Evolutionary conservation across 305 asterid species (phyloP).

Genomic region (Lippia alba): DNA sequence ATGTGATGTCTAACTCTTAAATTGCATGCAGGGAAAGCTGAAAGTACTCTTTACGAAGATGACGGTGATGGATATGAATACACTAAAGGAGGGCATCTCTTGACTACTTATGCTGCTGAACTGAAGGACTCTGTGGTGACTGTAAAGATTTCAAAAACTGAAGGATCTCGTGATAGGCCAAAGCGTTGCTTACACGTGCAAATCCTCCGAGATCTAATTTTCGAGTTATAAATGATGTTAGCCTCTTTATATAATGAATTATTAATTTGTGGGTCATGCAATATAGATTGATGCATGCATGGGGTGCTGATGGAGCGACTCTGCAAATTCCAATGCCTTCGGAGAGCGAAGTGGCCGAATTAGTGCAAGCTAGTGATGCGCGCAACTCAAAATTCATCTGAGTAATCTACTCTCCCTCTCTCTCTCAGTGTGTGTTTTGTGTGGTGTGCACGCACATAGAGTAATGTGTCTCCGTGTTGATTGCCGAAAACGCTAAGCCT

Average conservation of each 20-base stretch:
- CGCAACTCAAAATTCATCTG: constrained; percentile 56
- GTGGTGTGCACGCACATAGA: no score
- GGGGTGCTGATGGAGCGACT: constrained; percentile 84
- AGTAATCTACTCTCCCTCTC: constrained; percentile 44
- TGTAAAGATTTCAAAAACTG: constrained; percentile 70
- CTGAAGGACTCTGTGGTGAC: constrained; percentile 68
- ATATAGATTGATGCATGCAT: constrained; percentile 73
- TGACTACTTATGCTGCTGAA: constrained; percentile 89
- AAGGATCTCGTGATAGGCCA: constrained; percentile 89
- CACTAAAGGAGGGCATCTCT: constrained; percentile 64
- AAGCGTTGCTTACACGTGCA: constrained; percentile 78
- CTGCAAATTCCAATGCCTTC: constrained; percentile 74
- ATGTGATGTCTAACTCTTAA: constrained; percentile 29
- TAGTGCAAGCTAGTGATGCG: constrained; percentile 63
- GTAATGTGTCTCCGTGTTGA: constrained; percentile 27
- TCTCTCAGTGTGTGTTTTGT: no score
- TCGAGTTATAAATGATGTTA: not conserved
- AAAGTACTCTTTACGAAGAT: constrained; percentile 87
- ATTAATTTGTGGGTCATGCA: not conserved
- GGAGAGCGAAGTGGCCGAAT: constrained; percentile 60
- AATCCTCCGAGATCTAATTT: constrained; percentile 52
- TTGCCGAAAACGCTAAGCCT: constrained; percentile 69
- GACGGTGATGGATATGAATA: constrained; percentile 93
- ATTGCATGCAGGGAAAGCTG: constrained; percentile 86
- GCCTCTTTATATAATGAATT: not conserved